These are phyloP conservation scores for Emiliania huxleyi DNA, from an alignment of 78 protist species.

Conservation along the genomic window DNA sequence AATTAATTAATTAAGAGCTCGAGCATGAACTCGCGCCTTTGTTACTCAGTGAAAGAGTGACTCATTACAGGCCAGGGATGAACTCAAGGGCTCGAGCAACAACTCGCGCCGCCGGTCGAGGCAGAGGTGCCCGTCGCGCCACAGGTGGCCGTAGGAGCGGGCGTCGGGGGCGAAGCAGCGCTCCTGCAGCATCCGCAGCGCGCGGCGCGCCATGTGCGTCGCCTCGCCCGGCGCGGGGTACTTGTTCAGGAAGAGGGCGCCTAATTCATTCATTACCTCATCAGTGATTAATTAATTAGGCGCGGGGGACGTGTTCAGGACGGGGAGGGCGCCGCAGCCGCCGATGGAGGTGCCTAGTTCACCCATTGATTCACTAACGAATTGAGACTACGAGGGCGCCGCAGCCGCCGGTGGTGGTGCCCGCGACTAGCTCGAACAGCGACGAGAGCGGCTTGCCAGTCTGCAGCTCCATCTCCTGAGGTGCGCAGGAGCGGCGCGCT, in stretches of 20 bases:
- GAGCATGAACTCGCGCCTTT: neutral
- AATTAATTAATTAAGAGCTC: too few species aligned
- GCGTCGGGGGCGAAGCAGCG: neutral
- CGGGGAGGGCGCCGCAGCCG: too few species aligned
- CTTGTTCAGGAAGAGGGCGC: neutral
- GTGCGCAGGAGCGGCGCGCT: too few species aligned
- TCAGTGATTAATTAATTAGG: too few species aligned
- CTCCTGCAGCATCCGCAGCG: neutral
- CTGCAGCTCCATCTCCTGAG: neutral
- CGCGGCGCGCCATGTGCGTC: neutral
- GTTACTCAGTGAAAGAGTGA: too few species aligned
- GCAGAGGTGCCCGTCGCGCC: neutral
- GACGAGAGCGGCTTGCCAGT: neutral
- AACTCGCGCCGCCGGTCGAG: neutral
- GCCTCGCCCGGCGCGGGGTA: neutral
- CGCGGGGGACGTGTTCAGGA: too few species aligned
- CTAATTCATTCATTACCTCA: too few species aligned
- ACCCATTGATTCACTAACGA: too few species aligned
- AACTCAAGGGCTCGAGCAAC: neutral
- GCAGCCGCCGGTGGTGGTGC: neutral
- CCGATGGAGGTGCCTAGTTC: too few species aligned
- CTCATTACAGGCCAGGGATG: too few species aligned
- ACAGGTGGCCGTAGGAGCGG: neutral
- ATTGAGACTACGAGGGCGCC: too few species aligned
- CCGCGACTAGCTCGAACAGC: neutral